Evolutionary conservation across 805 yeast genomes (phyloP), one percentile per base, ranked within the genome.

Genomic region (Lipomyces spencermartinsiae): DNA sequence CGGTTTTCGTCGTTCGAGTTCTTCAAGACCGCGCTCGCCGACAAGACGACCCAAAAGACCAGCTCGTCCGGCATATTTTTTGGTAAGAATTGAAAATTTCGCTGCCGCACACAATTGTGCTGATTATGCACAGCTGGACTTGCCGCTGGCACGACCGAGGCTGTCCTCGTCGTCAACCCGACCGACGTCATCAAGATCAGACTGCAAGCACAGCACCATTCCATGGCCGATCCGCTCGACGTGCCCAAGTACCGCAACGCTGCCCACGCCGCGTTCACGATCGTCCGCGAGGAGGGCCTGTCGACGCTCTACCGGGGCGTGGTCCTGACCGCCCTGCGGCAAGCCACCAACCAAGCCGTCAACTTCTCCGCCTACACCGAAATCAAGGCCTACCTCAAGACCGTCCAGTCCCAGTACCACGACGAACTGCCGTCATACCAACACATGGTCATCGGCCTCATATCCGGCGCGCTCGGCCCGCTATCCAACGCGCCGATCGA

Each of bases 291-390:
- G 80, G 99, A 94, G 83, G 99, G 99, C 60, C 83, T 91, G 74
- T 84, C 85, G 61, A 91, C 97, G 9, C 81, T 94, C 68, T 94
- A 94, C 83, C 86, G 97, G 78, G 99, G 99, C 78, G 98, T 94
- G 34, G 86, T 93, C 1, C 87, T 94, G 76, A 94, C 99, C 43
- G 97, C 98, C 51, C 97, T 97, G 37, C 88, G 99, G 83, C 99
- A 94, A 80, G 98, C 98, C 35, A 89, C 97, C 67, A 94, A 94
- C 83, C 99, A 94, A 82, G 99, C 98, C 83, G 98, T 96, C 60
- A 94, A 95, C 82, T 94, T 94, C 81, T 94, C 98, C 2, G 97
- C 92, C 37, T 94, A 94, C 82, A 90, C 97, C 34, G 89, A 90
- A 79, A 81, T 93, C 74, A 92, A 90, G 78, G 89, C 88, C 75